Conservation (phyloP, 2,329 filamentous ascomycete species). For the Fusarium bulbicola region DNA sequence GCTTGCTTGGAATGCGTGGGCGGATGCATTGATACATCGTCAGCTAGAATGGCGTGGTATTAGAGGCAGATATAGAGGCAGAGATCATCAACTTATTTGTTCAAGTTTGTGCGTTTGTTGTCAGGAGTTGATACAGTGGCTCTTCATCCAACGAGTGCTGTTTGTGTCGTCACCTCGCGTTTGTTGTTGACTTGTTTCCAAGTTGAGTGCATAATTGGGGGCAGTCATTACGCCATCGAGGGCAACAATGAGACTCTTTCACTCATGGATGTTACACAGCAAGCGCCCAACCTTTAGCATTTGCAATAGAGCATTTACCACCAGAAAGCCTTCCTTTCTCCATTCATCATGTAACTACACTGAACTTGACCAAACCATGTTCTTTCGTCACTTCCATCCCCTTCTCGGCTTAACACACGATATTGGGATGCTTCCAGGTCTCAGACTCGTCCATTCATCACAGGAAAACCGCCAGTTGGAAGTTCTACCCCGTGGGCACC, state of each 20-base stretch:
- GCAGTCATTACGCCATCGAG: background rate
- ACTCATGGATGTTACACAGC: background rate
- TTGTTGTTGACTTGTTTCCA: background rate
- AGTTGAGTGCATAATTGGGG: background rate
- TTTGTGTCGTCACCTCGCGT: background rate
- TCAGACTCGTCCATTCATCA: too few relatives aligned
- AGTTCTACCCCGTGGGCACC: background rate
- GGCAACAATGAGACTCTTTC: background rate
- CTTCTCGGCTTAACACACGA: background rate
- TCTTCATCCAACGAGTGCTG: background rate
- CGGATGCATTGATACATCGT: too few relatives aligned
- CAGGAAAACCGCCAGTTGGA: too few relatives aligned
- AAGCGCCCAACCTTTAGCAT: fast-evolving
- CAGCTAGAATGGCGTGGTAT: background rate
- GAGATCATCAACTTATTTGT: too few relatives aligned
- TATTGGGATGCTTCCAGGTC: background rate
- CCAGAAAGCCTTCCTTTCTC: too few relatives aligned
- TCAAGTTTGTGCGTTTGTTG: background rate
- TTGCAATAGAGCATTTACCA: background rate
- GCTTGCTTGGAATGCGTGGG: too few relatives aligned
- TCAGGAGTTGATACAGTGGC: too few relatives aligned
- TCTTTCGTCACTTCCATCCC: background rate
- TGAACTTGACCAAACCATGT: background rate
- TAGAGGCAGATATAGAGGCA: background rate
- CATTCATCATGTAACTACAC: background rate